Evolutionary conservation across 768 basidiomycete genomes (phyloP).

Genomic region (Stropharia rugosoannulata): DNA sequence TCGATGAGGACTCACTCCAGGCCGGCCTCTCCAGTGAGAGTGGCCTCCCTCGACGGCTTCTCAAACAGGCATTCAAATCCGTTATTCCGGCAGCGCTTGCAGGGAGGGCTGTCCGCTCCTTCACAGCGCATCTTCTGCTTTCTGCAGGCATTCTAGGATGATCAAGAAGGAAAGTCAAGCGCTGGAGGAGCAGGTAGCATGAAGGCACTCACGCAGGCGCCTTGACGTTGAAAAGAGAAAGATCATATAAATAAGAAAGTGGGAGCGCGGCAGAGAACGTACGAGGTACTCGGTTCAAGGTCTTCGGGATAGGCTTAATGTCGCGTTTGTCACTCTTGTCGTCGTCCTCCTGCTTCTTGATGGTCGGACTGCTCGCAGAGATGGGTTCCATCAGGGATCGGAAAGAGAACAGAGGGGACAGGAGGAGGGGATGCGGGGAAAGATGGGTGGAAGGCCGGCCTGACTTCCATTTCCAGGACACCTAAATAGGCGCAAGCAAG

Average conservation of each 20-base stretch:
- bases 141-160: slow-evolving; percentile 82
- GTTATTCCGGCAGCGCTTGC: slow-evolving; percentile 86
- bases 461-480: slow-evolving; percentile 12
- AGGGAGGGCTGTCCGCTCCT: slow-evolving; percentile 96
- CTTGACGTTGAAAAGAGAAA: slow-evolving; percentile 34
- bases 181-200: slow-evolving; percentile 7
- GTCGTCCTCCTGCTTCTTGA: slow-evolving; percentile 68
- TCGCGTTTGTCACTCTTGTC: slow-evolving; percentile 60
- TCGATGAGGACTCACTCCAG: slow-evolving; percentile 62
- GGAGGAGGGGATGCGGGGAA: slow-evolving; percentile 31
- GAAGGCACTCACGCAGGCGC: slow-evolving; percentile 68
- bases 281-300: slow-evolving; percentile 87
- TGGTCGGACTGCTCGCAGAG: slow-evolving; percentile 25
- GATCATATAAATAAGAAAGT: slow-evolving; percentile 11
- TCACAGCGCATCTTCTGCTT: slow-evolving; percentile 98
- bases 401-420: slow-evolving; percentile 17
- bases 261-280: slow-evolving; percentile 32
- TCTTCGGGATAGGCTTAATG: slow-evolving; percentile 70
- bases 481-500: slow-evolving; percentile 22
- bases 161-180: slow-evolving; percentile 15
- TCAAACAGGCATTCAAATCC: slow-evolving; percentile 94
- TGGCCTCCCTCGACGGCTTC: slow-evolving; percentile 86
- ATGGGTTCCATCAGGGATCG: slow-evolving; percentile 35
- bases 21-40: slow-evolving; percentile 85
- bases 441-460: slow-evolving; percentile 24